Evolutionary conservation across 1,284 basidiomycete genomes (phyloP), one percentile per base, ranked within the genome.

Genomic region (Mixia osmundae): DNA sequence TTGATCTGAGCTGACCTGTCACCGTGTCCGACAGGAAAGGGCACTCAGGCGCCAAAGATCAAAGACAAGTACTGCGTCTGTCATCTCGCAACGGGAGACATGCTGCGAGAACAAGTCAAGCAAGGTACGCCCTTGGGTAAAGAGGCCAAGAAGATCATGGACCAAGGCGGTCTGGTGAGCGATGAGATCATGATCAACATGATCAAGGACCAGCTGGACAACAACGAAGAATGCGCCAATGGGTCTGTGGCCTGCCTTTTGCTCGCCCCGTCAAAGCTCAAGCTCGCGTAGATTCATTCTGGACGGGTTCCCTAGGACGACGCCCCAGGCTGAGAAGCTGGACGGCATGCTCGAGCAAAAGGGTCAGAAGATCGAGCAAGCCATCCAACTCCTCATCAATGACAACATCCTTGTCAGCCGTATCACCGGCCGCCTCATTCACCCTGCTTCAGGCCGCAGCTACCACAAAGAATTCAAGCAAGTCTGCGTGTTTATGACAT

Each of bases 101-200:
- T 97, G 82, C 66, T 97, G 41, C 77, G 89, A 33, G 80, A 87
- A 46, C 85, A 97, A 59, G 85, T 97, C 41, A 52, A 69, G 30
- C 62, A 74, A 56, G 76, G 89, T 62, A 94, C 89, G 4, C 62
- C 70, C 27, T 69, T 97, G 33, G 89, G 89, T 44, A 63, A 76
- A 39, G 69, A 79, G 52, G 89, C 89, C 24, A 95, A 97, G 69
- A 85, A 87, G 61, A 76, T 95, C 57, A 95, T 97, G 80, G 87
- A 95, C 57, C 67, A 71, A 23, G 87, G 89, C 34, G 83, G 76
- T 19, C 71, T 97, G 36, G 85, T 97, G 40, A 68, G 71, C 35
- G 89, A 97, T 57, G 87, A 95, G 45, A 91, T 97, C 55, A 78
- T 97, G 72, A 82, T 97, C 37, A 70, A 70, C 44, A 97, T 97